Percentiles rank a stretch among this genome's conserved stretches.
Evolutionary conservation across 164 flowering plant genomes (phyloP).

Genomic region (Umbellularia californica): DNA sequence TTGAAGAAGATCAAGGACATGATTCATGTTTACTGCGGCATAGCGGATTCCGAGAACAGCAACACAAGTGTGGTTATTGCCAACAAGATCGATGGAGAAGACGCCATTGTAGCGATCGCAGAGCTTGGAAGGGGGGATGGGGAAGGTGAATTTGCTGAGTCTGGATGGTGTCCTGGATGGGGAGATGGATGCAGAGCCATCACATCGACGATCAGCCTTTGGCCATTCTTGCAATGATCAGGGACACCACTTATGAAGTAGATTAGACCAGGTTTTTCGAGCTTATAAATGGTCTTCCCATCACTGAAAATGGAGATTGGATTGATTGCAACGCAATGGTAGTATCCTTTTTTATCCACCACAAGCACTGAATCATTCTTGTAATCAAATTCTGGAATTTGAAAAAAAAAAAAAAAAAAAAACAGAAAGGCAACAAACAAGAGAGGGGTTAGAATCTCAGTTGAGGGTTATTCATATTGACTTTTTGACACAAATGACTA

Average conservation of each 20-base stretch:
- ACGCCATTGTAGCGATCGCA: not conserved
- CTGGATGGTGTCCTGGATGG: constrained; percentile 22
- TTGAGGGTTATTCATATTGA: no score
- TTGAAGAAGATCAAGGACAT: not conserved
- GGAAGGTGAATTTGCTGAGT: not conserved
- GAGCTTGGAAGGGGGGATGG: not conserved
- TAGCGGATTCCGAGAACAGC: not conserved
- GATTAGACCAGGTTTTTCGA: constrained; percentile 40
- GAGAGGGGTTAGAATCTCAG: no score
- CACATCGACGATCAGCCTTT: constrained; percentile 44
- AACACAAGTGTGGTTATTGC: not conserved
- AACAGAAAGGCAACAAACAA: not conserved
- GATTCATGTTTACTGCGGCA: not conserved
- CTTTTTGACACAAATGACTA: no score
- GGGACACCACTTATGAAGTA: constrained; percentile 53
- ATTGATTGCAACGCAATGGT: constrained; percentile 50
- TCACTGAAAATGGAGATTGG: constrained; percentile 35
- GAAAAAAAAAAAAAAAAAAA: not conserved
- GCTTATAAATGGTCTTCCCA: constrained; percentile 37
- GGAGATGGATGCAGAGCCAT: constrained; percentile 21
- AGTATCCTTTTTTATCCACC: constrained; percentile 64
- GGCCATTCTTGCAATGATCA: constrained; percentile 53
- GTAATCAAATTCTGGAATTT: constrained; percentile 49
- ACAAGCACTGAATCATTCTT: constrained; percentile 53
- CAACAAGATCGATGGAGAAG: not conserved